Evolutionary conservation across 306 rosid species (phyloP).

Genomic region (Prunus salicina): DNA sequence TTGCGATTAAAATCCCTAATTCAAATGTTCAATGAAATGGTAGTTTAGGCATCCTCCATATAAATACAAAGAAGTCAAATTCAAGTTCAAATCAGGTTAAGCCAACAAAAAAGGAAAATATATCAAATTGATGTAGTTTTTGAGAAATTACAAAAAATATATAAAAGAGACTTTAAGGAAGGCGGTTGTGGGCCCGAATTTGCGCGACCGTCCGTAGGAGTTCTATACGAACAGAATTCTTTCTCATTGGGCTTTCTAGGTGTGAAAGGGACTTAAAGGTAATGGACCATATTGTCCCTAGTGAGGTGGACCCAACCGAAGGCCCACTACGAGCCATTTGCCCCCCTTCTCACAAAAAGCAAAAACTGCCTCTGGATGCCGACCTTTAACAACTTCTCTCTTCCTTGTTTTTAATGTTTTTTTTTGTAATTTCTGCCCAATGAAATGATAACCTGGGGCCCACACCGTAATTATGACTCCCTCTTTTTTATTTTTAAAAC

Average conservation of each 20-base stretch:
- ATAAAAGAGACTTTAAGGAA: background rate
- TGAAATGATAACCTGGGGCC: slow-evolving; percentile 31
- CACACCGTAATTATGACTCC: slow-evolving; percentile 40
- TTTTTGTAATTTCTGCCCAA: slow-evolving; percentile 6
- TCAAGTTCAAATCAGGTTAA: no score
- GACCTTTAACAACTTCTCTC: slow-evolving; percentile 36
- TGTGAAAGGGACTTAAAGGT: slow-evolving; percentile 45
- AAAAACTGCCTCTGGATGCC: slow-evolving; percentile 29
- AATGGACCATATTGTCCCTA: slow-evolving; percentile 40
- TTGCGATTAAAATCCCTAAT: no score
- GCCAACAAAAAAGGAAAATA: no score
- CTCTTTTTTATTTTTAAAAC: background rate
- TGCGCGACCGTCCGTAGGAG: slow-evolving; percentile 35
- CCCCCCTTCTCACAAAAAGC: slow-evolving; percentile 36
- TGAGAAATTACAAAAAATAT: no score
- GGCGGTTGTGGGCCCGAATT: slow-evolving; percentile 33
- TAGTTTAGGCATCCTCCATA: no score
- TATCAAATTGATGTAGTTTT: no score
- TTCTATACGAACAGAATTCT: slow-evolving; percentile 29
- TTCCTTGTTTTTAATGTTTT: slow-evolving; percentile 1
- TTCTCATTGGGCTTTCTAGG: slow-evolving; percentile 39
- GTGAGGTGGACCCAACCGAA: slow-evolving; percentile 35
- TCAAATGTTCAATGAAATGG: no score
- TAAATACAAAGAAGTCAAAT: no score
- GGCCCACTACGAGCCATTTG: slow-evolving; percentile 40